Base-by-base conservation (phyloP, 805 yeast genomes). In the Brettanomyces bruxellensis region DNA sequence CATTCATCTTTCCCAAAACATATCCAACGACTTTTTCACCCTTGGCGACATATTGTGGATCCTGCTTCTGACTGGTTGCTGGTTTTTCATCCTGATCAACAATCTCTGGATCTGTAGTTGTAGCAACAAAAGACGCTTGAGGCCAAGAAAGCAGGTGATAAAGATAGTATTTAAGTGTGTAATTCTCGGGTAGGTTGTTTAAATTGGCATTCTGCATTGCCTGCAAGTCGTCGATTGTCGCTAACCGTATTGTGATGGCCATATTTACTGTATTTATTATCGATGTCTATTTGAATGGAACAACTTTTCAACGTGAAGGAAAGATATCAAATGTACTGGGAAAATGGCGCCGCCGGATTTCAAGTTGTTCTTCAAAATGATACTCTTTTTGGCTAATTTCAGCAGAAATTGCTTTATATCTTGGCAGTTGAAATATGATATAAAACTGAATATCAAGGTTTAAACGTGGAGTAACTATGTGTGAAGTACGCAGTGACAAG, bases 111-210 rank as follows among this genome's bases (percentile, higher is more conserved):
- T 78, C 84, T 25, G 82, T 78, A 2, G 93, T 83, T 1, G 91
- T 83, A 14, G 99, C 99, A 35, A 93, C 98, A 69, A 82, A 93
- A 38, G 96, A 86, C 12, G 95, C 95, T 62, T 91, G 95, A 2
- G 99, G 99, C 99, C 99, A 93, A 35, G 97, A 83, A 44, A 91
- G 69, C 7, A 88, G 76, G 66, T 93, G 99, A 66, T 93, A 93
- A 74, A 93, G 76, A 67, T 93, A 93, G 67, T 89, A 93, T 64
- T 90, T 89, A 65, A 90, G 69, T 52, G 86, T 83, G 62, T 93
- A 93, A 68, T 93, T 93, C 64, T 93, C 99, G 5, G 99, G 99
- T 50, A 93, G 71, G 60, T 91, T 91, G 53, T 84, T 84, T 63
- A 90, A 69, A 62, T 90, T 90, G 51, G 95, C 93, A 71, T 88